A percentile compares a stretch with the other conserved stretches of the same genome.
phyloP scores from a whole-genome alignment of 176 grass and related monocot species.

The Puya raimondii region DNA sequence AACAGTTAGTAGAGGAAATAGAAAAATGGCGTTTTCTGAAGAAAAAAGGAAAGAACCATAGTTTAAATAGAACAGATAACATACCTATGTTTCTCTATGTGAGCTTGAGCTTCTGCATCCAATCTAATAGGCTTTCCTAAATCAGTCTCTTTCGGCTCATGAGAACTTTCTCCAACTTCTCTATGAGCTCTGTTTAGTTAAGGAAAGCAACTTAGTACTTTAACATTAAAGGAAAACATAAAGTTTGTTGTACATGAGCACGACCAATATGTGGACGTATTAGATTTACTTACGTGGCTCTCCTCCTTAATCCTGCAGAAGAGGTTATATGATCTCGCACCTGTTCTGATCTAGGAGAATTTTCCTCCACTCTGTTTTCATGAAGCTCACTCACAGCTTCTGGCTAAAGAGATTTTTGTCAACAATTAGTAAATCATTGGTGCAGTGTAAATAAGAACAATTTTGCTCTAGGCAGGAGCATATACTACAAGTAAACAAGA shows the following conservation, averaged over 20 bases:
- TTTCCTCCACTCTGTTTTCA: conserved; percentile 43
- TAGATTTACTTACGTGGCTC: conserved; percentile 45
- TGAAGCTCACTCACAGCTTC: conserved; percentile 42
- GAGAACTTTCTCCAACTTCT: conserved; percentile 30
- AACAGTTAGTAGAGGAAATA: not conserved
- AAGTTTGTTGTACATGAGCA: too few relatives aligned
- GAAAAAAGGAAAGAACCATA: not conserved
- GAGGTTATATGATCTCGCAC: conserved; percentile 32
- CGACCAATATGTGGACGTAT: too few relatives aligned
- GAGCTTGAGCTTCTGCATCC: conserved; percentile 65
- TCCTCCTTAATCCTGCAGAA: conserved; percentile 56
- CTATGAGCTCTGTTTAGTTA: conserved; percentile 32
- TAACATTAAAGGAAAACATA: not conserved
- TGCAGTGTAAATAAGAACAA: too few relatives aligned
- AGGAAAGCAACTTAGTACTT: not conserved
- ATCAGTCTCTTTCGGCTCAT: conserved; percentile 39
- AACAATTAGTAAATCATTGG: not conserved
- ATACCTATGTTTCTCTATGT: conserved; percentile 88
- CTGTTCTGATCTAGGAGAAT: conserved; percentile 32
- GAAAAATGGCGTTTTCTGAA: not conserved
- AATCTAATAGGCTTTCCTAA: conserved; percentile 54
- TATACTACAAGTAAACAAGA: too few relatives aligned
- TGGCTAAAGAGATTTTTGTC: conserved; percentile 22
- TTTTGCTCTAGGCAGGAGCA: too few relatives aligned
- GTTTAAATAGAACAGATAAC: not conserved